Conservation (phyloP, 345 rosid species). For the Linum usitatissimum region DNA sequence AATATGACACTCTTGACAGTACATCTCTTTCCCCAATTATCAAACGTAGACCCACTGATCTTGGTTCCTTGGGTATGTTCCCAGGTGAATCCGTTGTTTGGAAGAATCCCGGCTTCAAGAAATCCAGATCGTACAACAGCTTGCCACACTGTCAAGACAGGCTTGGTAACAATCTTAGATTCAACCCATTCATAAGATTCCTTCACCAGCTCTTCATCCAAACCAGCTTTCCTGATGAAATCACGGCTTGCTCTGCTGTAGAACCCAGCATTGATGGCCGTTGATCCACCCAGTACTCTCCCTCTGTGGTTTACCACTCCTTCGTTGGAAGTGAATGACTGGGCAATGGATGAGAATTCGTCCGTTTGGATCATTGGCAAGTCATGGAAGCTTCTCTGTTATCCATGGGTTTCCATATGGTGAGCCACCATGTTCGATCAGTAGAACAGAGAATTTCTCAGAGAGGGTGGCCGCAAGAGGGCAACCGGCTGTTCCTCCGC, state of each 20-base stretch:
- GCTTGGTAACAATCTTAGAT: constrained; percentile 49
- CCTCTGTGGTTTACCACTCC: constrained; percentile 46
- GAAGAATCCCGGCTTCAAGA: constrained; percentile 63
- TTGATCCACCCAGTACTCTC: constrained; percentile 60
- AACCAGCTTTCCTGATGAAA: constrained; percentile 40
- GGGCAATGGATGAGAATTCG: constrained; percentile 48
- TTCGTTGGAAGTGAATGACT: constrained; percentile 45
- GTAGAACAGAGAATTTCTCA: constrained; percentile 43
- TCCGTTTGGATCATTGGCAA: constrained; percentile 44
- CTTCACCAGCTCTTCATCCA: constrained; percentile 50
- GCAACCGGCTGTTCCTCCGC: constrained; percentile 69
- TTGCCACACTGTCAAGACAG: constrained; percentile 55
- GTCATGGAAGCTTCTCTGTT: constrained; percentile 34
- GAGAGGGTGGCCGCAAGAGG: constrained; percentile 61
- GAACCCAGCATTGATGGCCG: constrained; percentile 60
- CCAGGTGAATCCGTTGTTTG: constrained; percentile 50
- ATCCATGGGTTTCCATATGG: constrained; percentile 53
- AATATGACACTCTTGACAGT: too few relatives aligned
- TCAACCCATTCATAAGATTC: constrained; percentile 66
- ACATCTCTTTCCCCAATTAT: constrained; percentile 41
- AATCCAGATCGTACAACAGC: constrained; percentile 45
- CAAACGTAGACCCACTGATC: constrained; percentile 60
- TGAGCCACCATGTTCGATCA: constrained; percentile 58
- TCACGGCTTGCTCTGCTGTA: constrained; percentile 57
- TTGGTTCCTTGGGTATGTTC: constrained; percentile 67